These are phyloP conservation scores for Cryphonectria radicalis DNA, from an alignment of 2,329 filamentous ascomycete species.

Conservation along the genomic window DNA sequence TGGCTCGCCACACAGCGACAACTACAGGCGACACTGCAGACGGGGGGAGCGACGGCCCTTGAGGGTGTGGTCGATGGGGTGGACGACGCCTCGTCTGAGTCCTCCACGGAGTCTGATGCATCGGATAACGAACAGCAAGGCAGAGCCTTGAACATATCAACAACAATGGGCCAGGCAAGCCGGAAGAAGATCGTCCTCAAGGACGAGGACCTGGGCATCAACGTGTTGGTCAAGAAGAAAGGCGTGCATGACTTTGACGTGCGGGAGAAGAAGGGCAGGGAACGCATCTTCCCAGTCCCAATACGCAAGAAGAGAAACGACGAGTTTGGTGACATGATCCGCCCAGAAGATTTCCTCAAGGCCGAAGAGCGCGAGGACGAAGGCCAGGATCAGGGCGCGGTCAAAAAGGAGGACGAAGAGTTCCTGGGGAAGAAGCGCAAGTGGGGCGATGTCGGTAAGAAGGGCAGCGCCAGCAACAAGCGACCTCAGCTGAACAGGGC, in stretches of 20 bases:
- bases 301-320: constrained; percentile 75
- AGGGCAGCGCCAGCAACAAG: constrained; percentile 58
- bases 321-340: constrained; percentile 92
- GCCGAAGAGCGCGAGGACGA: constrained; percentile 88
- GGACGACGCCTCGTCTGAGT: constrained; percentile 85
- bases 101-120: constrained; percentile 84
- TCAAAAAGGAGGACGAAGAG: constrained; percentile 57
- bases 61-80: constrained; percentile 74
- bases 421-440: constrained; percentile 89
- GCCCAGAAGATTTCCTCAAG: constrained; percentile 89
- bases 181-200: constrained; percentile 85
- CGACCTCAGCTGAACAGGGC: constrained; percentile 55
- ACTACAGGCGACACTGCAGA: constrained; percentile 79
- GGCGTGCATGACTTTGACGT: constrained; percentile 94
- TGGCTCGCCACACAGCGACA: constrained; percentile 89
- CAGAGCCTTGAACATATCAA: constrained; percentile 85
- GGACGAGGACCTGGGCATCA: constrained; percentile 90
- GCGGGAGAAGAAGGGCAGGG: constrained; percentile 85
- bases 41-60: constrained; percentile 67
- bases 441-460: constrained; percentile 74
- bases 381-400: constrained; percentile 61
- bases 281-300: constrained; percentile 89
- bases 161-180: constrained; percentile 80
- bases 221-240: constrained; percentile 85
- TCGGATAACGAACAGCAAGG: constrained; percentile 90